Evolutionary conservation across 2,329 filamentous ascomycete genomes (phyloP).

Genomic region (Colletotrichum musicola): DNA sequence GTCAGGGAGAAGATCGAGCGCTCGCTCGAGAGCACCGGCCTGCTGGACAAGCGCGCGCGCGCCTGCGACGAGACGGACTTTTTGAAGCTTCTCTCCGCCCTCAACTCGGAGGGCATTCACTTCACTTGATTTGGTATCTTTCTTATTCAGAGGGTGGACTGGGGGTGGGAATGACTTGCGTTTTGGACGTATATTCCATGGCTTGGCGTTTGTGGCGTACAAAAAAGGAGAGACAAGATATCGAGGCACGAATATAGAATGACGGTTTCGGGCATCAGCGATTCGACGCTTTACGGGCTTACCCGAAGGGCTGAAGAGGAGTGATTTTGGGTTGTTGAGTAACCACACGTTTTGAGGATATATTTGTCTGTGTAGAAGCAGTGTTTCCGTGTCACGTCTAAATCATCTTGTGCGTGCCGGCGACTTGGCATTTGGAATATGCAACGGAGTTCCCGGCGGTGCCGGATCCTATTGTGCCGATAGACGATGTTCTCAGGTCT

Average conservation of each 20-base stretch:
- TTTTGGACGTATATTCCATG: constrained; percentile 1
- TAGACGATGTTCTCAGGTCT: too few species aligned
- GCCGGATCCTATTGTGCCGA: too few species aligned
- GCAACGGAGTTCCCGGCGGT: too few species aligned
- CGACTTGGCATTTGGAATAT: too few species aligned
- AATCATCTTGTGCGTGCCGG: too few species aligned
- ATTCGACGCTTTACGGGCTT: not conserved
- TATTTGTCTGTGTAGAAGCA: too few species aligned
- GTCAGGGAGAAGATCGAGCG: constrained; percentile 89
- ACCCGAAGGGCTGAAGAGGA: too few species aligned
- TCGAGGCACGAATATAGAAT: constrained; percentile 20
- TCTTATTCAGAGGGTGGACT: not conserved
- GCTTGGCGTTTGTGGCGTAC: constrained; percentile 37
- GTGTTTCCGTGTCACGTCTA: too few species aligned
- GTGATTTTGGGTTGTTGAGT: too few species aligned
- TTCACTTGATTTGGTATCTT: constrained; percentile 70
- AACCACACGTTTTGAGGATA: too few species aligned
- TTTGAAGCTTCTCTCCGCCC: constrained; percentile 81
- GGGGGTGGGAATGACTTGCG: not conserved
- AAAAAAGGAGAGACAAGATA: constrained; percentile 32
- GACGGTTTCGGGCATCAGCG: not conserved
- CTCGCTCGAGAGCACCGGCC: constrained; percentile 83
- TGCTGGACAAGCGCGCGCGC: constrained; percentile 84
- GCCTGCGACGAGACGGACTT: constrained; percentile 96
- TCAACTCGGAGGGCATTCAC: constrained; percentile 94